Conservation (phyloP, 2,329 filamentous ascomycete species). For the Neonectria faginata region DNA sequence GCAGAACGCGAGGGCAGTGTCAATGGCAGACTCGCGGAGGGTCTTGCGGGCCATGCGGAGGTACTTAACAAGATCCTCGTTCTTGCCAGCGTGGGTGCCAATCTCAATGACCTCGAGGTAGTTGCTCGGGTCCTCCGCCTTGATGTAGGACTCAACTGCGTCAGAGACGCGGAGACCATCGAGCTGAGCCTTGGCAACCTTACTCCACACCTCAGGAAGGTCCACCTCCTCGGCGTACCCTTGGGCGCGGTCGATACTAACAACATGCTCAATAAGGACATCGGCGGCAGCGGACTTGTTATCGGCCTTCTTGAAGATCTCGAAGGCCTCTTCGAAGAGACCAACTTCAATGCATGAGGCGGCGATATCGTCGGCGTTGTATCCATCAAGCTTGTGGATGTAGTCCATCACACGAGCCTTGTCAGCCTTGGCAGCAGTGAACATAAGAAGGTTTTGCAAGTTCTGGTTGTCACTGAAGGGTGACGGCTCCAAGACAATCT, state of each 20-base stretch:
- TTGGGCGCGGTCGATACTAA: slow-evolving; percentile 97
- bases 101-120: slow-evolving; percentile 97
- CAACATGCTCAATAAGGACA: slow-evolving; percentile 94
- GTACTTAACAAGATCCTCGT: slow-evolving; percentile 96
- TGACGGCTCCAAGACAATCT: slow-evolving; percentile 99
- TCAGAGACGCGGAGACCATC: slow-evolving; percentile 94
- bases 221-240: slow-evolving; percentile 96
- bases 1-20: slow-evolving; percentile 93
- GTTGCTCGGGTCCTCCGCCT: slow-evolving; percentile 91
- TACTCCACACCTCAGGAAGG: slow-evolving; percentile 95
- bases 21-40: slow-evolving; percentile 90
- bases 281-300: slow-evolving; percentile 89
- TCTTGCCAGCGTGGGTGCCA: slow-evolving; percentile 94
- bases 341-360: slow-evolving; percentile 94
- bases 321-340: slow-evolving; percentile 95
- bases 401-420: slow-evolving; percentile 96
- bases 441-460: slow-evolving; percentile 94
- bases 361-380: slow-evolving; percentile 92
- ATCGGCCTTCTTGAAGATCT: slow-evolving; percentile 98
- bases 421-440: slow-evolving; percentile 96
- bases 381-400: slow-evolving; percentile 89
- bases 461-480: slow-evolving; percentile 98
- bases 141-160: slow-evolving; percentile 96
- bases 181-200: slow-evolving; percentile 96
- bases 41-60: slow-evolving; percentile 98